Base-by-base conservation (phyloP, 2,329 filamentous ascomycete genomes). In the Zymoseptoria brevis region DNA sequence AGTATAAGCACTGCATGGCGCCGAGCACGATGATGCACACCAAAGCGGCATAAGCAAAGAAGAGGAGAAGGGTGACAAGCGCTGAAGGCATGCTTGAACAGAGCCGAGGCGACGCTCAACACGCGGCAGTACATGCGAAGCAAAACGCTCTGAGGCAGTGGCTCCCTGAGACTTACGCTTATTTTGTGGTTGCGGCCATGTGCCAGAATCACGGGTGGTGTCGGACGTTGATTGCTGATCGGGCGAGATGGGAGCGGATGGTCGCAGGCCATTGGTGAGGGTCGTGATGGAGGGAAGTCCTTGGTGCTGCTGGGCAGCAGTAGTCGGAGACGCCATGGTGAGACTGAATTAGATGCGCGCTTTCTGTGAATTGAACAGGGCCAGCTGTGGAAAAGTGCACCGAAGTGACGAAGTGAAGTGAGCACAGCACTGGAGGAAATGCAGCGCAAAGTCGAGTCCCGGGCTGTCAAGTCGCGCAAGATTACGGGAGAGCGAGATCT, bases 261-360 rank as follows among this genome's bases (percentile, higher is more conserved):
- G 62, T 29, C 71, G 70, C 55, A 74, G 56, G 53, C 70, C 70
- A 65, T 73, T 73, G 49, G 72, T 74, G 51, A 74, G 64, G 60
- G 69, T 71, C 54, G 62, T 69, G 60, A 74, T 74, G 54, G 72
- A 73, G 4, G 72, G 72, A 54, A 74, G 65, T 50, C 67, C 68
- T 64, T 68, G 67, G 9, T 41, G 35, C 9, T 65, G 63, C 21
- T 62, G 60, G 21, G 57, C 50, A 55, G 60, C 56, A 53, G 56
- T 49, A 48, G 53, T 60, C 24, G 67, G 55, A 50, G 68, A 65
- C 50, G 68, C 66, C 68, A 70, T 71, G 59, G 56, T 65, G 59
- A 19, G 45, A 59, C 19, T 35, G 50, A 19, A 29, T 53, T 29
- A 29, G 11, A 26, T 19, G 22, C 5, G 22, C 22, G 51, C 51